Conservation (phyloP, 345 rosid genomes). For the Kandelia obovata region DNA sequence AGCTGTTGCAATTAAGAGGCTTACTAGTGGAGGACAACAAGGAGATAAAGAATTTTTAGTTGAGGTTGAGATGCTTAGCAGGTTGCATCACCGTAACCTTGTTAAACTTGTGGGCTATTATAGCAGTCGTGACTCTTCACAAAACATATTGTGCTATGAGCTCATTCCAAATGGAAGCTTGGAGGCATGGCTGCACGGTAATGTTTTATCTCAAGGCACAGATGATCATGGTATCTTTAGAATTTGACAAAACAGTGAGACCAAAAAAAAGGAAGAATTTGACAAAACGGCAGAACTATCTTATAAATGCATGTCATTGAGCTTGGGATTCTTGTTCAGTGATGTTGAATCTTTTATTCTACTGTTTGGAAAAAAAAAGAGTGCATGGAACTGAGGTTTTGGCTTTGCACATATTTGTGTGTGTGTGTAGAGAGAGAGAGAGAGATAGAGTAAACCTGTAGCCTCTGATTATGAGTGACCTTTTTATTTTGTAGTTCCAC, state of each 20-base stretch:
- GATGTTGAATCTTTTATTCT: too few relatives aligned
- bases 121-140: constrained; percentile 82
- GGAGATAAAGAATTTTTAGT: constrained; percentile 95
- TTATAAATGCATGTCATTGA: too few relatives aligned
- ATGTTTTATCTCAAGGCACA: constrained; percentile 11
- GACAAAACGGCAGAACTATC: too few relatives aligned
- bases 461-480: too few relatives aligned
- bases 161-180: constrained; percentile 98
- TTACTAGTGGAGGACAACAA: constrained; percentile 86
- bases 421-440: too few relatives aligned
- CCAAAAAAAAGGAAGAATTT: too few relatives aligned
- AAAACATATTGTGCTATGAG: constrained; percentile 90
- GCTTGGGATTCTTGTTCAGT: too few relatives aligned
- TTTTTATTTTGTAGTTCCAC: too few relatives aligned
- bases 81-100: constrained; percentile 98
- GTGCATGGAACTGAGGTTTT: too few relatives aligned
- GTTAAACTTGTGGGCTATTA: constrained; percentile 98
- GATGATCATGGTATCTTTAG: constrained; percentile 1
- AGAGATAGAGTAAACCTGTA: too few relatives aligned
- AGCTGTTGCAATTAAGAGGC: constrained; percentile 96
- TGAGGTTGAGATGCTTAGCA: constrained; percentile 98
- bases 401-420: too few relatives aligned
- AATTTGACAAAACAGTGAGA: background rate
- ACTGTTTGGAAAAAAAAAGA: too few relatives aligned
- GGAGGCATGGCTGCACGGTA: constrained; percentile 99